These are phyloP conservation scores for Aspergillus unguis DNA, from an alignment of 2,329 filamentous ascomycete species.

Conservation along the genomic window DNA sequence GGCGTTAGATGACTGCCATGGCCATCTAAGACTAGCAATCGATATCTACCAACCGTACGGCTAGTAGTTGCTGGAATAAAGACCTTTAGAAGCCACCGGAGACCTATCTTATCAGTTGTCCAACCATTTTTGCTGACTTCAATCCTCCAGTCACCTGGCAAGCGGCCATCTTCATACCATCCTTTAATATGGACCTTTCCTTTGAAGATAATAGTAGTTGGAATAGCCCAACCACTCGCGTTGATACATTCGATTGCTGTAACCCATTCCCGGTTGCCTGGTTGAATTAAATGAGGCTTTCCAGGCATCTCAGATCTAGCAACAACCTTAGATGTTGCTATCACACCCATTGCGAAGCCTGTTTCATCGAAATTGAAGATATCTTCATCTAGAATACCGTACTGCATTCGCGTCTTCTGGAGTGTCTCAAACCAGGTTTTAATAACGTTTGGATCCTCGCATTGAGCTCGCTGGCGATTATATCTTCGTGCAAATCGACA, in stretches of 20 bases:
- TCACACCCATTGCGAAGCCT: too few species aligned
- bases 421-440: not conserved
- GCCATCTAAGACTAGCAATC: not conserved
- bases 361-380: not conserved
- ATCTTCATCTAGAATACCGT: not conserved
- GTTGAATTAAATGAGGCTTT: not conserved
- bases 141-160: too few species aligned
- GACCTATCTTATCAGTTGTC: not conserved
- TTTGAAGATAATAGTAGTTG: not conserved
- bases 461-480: not conserved
- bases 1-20: conserved; percentile 1
- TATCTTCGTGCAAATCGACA: not conserved
- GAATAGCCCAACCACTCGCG: not conserved
- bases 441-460: not conserved
- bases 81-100: not conserved
- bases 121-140: not conserved
- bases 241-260: not conserved
- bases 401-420: not conserved
- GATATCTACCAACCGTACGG: not conserved
- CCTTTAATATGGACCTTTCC: not conserved
- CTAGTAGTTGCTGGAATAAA: not conserved
- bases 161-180: not conserved
- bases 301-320: not conserved
- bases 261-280: conserved; percentile 1
- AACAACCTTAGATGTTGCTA: not conserved